Conservation (phyloP, 352 stramenopile species). For the Globisporangium takayamanum region DNA sequence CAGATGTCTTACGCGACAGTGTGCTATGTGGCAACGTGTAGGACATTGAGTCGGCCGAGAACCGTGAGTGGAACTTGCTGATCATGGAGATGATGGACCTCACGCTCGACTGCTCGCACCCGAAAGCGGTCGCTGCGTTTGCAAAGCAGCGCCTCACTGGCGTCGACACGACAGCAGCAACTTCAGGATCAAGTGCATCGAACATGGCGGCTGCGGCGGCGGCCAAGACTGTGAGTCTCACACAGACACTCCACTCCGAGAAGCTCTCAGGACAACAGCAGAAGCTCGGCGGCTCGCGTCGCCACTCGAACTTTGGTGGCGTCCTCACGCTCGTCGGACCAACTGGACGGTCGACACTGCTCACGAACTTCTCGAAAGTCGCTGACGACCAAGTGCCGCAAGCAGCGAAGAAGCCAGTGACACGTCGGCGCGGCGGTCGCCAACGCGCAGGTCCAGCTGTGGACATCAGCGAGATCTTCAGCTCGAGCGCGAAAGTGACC, state of each 20-base stretch:
- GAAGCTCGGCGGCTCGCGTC: constrained; percentile 26
- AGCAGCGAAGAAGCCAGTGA: constrained; percentile 55
- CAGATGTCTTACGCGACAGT: neutral
- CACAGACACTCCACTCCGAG: constrained; percentile 44
- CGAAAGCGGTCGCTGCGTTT: constrained; percentile 58
- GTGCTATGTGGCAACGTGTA: constrained; percentile 7
- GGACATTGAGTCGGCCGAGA: constrained; percentile 80
- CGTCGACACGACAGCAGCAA: neutral
- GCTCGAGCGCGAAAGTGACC: constrained; percentile 49
- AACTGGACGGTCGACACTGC: constrained; percentile 51
- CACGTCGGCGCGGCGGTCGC: constrained; percentile 32
- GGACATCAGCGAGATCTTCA: constrained; percentile 78
- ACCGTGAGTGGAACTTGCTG: constrained; percentile 83
- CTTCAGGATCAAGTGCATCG: too few relatives aligned
- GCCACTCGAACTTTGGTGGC: constrained; percentile 87
- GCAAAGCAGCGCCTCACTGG: constrained; percentile 24
- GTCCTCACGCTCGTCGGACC: constrained; percentile 72
- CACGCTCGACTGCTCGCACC: constrained; percentile 62
- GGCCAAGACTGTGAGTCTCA: constrained; percentile 20
- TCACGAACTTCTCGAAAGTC: constrained; percentile 74
- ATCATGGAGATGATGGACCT: constrained; percentile 88
- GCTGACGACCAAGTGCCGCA: constrained; percentile 66
- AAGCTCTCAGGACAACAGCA: constrained; percentile 36
- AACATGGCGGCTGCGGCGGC: neutral
- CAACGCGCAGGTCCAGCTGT: constrained; percentile 38